Evolutionary conservation across 2,329 filamentous ascomycete species (phyloP).

Genomic region (Elsinoe arachidis): DNA sequence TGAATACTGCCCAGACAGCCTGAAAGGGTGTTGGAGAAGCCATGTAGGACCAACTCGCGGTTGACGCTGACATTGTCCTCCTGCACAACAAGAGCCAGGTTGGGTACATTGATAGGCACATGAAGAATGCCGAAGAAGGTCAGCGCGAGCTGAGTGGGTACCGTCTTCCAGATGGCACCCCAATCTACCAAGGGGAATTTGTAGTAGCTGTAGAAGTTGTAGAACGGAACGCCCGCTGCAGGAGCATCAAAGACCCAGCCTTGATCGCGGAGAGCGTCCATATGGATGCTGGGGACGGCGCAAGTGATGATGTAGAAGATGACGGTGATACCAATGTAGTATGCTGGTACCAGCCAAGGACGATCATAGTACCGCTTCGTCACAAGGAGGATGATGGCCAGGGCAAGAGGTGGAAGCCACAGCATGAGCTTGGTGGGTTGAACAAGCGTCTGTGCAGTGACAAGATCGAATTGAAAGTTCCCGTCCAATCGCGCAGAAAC

Average conservation of each 20-base stretch:
- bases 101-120: constrained; percentile 95
- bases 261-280: constrained; percentile 56
- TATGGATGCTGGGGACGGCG: constrained; percentile 57
- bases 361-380: constrained; percentile 68
- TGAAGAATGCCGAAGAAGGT: constrained; percentile 97
- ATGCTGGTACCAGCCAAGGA: constrained; percentile 77
- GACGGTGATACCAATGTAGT: constrained; percentile 70
- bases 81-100: constrained; percentile 77
- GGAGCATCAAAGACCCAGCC: constrained; percentile 93
- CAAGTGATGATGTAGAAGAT: constrained; percentile 72
- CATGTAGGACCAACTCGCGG: constrained; percentile 83
- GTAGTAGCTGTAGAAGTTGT: constrained; percentile 95
- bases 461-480: constrained; percentile 70
- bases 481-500: constrained; percentile 85
- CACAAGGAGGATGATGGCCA: constrained; percentile 69
- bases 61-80: constrained; percentile 91
- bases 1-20: constrained; percentile 79
- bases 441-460: constrained; percentile 67
- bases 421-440: constrained; percentile 65
- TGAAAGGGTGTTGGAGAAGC: constrained; percentile 84
- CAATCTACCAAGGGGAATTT: constrained; percentile 58
- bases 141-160: constrained; percentile 91
- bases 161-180: constrained; percentile 69
- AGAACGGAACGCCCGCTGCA: constrained; percentile 80
- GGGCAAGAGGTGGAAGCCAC: constrained; percentile 70